These are phyloP conservation scores for Rostrohypoxylon terebratum DNA, from an alignment of 495 filamentous ascomycete species.

Conservation along the genomic window DNA sequence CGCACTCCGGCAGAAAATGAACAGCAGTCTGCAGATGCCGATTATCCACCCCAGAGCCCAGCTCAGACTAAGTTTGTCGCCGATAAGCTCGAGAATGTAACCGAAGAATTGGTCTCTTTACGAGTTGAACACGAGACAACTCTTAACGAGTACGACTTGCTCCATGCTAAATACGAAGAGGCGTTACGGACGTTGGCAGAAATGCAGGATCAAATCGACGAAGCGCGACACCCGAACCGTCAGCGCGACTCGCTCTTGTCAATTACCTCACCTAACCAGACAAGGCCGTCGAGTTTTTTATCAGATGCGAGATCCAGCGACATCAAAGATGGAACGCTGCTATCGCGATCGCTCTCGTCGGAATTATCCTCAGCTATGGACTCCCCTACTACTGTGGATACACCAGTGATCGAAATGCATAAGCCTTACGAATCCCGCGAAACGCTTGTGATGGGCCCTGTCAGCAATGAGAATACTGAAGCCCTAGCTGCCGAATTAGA, in stretches of 20 bases:
- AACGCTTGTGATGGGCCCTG: constrained; percentile 37
- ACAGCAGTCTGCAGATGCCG: constrained; percentile 33
- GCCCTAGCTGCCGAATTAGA: constrained; percentile 73
- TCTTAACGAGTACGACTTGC: constrained; percentile 80
- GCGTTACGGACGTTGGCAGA: constrained; percentile 83
- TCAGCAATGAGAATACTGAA: constrained; percentile 52
- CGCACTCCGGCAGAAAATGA: constrained; percentile 44
- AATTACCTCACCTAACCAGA: constrained; percentile 67
- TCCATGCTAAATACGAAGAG: constrained; percentile 91
- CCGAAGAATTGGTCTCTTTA: constrained; percentile 91
- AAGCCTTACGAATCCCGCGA: constrained; percentile 49
- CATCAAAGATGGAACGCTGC: constrained; percentile 79
- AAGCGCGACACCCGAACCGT: constrained; percentile 74
- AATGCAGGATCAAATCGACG: constrained; percentile 87
- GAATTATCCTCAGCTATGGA: constrained; percentile 94
- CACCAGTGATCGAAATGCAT: constrained; percentile 66
- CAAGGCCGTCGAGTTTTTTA: constrained; percentile 92
- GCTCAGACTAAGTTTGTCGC: constrained; percentile 87
- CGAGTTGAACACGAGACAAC: constrained; percentile 90
- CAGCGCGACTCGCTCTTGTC: constrained; percentile 66
- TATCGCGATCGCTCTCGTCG: constrained; percentile 93
- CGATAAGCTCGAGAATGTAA: constrained; percentile 92
- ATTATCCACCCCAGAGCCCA: constrained; percentile 70
- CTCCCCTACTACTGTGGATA: constrained; percentile 74
- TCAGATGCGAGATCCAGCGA: constrained; percentile 81